These are phyloP conservation scores for Hygrocybe punicea DNA, from an alignment of 768 basidiomycete species.

Conservation along the genomic window DNA sequence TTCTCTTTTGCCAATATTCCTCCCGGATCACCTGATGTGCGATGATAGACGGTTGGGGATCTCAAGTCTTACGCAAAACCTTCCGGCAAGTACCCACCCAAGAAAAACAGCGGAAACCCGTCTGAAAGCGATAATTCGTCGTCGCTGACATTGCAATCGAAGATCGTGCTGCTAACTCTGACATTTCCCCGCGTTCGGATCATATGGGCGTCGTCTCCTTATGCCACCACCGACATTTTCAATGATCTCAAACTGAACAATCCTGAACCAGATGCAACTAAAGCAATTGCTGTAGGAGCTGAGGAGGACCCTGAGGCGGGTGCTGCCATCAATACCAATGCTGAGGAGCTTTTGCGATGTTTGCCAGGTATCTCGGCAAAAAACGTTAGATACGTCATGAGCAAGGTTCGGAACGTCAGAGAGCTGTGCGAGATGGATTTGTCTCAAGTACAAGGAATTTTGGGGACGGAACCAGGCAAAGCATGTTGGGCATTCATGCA, in stretches of 20 bases:
- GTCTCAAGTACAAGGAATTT: constrained; percentile 61
- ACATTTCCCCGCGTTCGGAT: constrained; percentile 89
- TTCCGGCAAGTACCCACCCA: constrained; percentile 51
- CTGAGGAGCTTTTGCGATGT: constrained; percentile 77
- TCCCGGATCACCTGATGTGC: neutral
- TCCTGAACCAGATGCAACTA: constrained; percentile 73
- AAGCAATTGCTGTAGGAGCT: constrained; percentile 77
- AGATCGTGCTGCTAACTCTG: constrained; percentile 84
- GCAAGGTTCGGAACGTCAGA: constrained; percentile 70
- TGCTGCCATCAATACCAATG: constrained; percentile 65
- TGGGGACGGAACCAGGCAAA: constrained; percentile 81
- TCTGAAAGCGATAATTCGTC: constrained; percentile 33
- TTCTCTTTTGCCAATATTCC: neutral
- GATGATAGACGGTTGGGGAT: constrained; percentile 55
- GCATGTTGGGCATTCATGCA: constrained; percentile 81
- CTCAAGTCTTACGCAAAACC: constrained; percentile 66
- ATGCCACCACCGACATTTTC: constrained; percentile 89
- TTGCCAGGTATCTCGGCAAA: constrained; percentile 84
- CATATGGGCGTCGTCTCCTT: constrained; percentile 97
- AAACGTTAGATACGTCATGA: constrained; percentile 83
- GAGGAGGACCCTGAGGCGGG: constrained; percentile 69
- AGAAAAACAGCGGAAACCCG: constrained; percentile 41
- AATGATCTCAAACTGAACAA: constrained; percentile 81
- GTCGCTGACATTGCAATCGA: constrained; percentile 73
- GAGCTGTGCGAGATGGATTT: constrained; percentile 67